Base-by-base conservation (phyloP, 2,329 filamentous ascomycete genomes). In the Aspergillus fischeri region DNA sequence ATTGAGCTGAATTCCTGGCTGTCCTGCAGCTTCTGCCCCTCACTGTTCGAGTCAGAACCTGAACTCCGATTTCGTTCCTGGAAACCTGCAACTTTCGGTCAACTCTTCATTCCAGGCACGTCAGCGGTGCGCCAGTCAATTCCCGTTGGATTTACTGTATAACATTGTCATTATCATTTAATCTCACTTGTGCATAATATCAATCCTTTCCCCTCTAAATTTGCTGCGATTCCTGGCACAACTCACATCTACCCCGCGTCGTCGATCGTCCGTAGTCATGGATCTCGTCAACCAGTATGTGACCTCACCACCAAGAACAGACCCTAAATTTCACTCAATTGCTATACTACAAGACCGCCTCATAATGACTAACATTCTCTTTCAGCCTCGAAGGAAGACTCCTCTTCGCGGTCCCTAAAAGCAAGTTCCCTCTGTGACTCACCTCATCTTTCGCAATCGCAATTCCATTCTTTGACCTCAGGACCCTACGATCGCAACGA, bases 391-490 rank as follows among this genome's bases (percentile, higher is more conserved):
- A 94, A 81, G 92, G 93, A 71, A 89, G 94, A 64, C 84, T 97
- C 56, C 85, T 97, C 61, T 97, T 99, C 73, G 94, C 94, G 60
- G 91, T 99, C n/a, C 94, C 94, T 60, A 99, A 99, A 80, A 99
- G 91, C 92, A 80, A 81, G 90, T 86, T 55, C 52, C 53, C 62
- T 52, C 49, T 41, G 56, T 64, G 63, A 68, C 56, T 67, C 63
- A 64, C 56, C 54, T 48, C 48, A 55, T 55, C 52, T 55, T 53
- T 47, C 47, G 41, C 58, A 53, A 21, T 44, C 41, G 41, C 41
- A 44, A 4, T 9, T 10, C 7, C 8, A 21, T 24, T 21, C 41
- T 21, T 11, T 24, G 7, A 44, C n/a, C 41, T 6, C 32, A 17
- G 17, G 14, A 38, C 41, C 41, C n/a, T 17, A 21, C 41, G 8